A percentile compares a stretch with the other conserved stretches of the same genome.
phyloP scores from a whole-genome alignment of 192 early-diverging fungal genomes.

The Gonapodya prolifera region DNA sequence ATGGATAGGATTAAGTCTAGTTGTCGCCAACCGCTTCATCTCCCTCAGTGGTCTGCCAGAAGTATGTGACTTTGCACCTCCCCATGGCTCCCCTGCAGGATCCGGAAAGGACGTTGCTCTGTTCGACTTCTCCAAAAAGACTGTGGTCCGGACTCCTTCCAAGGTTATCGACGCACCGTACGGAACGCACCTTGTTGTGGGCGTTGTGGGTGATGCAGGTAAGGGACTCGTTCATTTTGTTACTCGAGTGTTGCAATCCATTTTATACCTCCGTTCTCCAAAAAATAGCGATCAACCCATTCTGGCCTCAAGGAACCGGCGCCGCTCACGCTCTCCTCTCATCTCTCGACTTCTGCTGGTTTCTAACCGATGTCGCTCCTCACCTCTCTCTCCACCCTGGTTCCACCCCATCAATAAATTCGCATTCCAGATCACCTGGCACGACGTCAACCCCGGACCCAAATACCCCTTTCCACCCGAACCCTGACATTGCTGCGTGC shows the following conservation, averaged over 20 bases:
- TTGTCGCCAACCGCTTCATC: too few relatives aligned
- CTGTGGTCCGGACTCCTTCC: not conserved
- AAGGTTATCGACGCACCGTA: not conserved
- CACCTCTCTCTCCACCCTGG: too few relatives aligned
- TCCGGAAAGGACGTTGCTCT: not conserved
- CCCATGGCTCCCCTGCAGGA: too few relatives aligned
- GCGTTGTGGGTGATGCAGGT: not conserved
- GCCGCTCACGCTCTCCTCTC: not conserved
- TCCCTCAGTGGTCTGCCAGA: not conserved
- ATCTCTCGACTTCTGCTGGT: not conserved
- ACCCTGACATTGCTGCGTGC: not conserved
- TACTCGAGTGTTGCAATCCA: not conserved
- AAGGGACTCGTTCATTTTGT: not conserved
- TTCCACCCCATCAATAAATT: too few relatives aligned
- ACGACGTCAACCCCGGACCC: not conserved
- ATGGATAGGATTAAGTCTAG: too few relatives aligned
- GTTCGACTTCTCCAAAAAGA: not conserved
- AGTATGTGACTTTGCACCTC: not conserved
- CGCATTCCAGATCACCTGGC: too few relatives aligned
- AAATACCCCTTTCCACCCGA: not conserved
- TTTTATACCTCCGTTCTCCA: not conserved
- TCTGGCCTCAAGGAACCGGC: not conserved
- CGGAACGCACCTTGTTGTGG: not conserved
- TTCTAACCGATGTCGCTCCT: not conserved
- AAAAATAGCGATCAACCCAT: not conserved